Conservation (phyloP, 768 basidiomycete species). For the Leccinum aurantiacum region DNA sequence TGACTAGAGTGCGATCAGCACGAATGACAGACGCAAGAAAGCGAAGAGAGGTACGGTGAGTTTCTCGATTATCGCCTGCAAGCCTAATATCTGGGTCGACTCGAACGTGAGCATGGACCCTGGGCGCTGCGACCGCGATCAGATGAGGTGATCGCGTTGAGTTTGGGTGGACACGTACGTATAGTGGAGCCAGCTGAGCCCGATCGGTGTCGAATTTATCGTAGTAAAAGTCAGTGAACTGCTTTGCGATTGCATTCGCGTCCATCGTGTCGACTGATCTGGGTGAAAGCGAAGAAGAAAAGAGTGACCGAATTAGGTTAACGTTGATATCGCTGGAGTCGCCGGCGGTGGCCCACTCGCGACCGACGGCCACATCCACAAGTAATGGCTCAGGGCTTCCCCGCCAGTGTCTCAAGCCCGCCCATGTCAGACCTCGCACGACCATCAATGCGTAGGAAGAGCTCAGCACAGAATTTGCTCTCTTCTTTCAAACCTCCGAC, state of each 20-base stretch:
- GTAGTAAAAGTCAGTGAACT: constrained; percentile 87
- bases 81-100: constrained; percentile 56
- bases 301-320: constrained; percentile 20
- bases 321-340: not conserved
- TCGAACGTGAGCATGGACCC: constrained; percentile 89
- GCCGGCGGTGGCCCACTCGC: constrained; percentile 10
- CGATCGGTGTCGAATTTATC: constrained; percentile 69
- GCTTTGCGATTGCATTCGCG: constrained; percentile 68
- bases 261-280: constrained; percentile 58
- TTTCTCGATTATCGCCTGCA: constrained; percentile 61
- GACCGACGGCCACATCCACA: not conserved
- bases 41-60: constrained; percentile 50
- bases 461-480: constrained; percentile 81
- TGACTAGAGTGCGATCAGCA: constrained; percentile 38
- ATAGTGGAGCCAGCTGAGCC: constrained; percentile 56
- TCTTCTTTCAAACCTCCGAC: constrained; percentile 59
- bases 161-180: constrained; percentile 54
- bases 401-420: constrained; percentile 23
- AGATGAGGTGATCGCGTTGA: constrained; percentile 28
- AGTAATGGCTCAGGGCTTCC: constrained; percentile 20
- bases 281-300: constrained; percentile 9
- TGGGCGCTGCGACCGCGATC: constrained; percentile 52
- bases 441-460: constrained; percentile 79
- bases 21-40: not conserved
- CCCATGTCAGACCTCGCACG: constrained; percentile 37